phyloP scores from a whole-genome alignment of 768 basidiomycete genomes.

The Flagelloscypha sp. region DNA sequence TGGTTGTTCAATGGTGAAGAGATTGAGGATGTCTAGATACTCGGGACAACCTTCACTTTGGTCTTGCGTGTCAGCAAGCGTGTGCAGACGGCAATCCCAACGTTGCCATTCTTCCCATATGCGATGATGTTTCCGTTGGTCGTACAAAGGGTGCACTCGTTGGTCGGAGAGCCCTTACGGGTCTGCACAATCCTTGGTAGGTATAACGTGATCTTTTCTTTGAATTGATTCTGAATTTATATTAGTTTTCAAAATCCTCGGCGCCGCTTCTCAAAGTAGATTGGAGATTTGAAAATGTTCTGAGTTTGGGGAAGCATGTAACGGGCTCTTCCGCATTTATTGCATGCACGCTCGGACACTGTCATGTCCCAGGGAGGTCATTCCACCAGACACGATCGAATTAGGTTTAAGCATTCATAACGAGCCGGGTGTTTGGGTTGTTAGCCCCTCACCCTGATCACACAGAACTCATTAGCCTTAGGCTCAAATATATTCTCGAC shows the following conservation, averaged over 20 bases:
- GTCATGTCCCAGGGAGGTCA: slow-evolving; percentile 42
- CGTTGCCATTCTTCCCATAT: slow-evolving; percentile 41
- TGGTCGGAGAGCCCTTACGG: slow-evolving; percentile 41
- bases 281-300: slow-evolving; percentile 24
- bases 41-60: slow-evolving; percentile 1
- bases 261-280: slow-evolving; percentile 38
- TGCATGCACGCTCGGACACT: slow-evolving; percentile 43
- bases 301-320: slow-evolving; percentile 25
- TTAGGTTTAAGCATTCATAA: slow-evolving; percentile 51
- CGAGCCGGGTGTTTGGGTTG: slow-evolving; percentile 32
- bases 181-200: no score
- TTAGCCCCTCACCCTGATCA: slow-evolving; percentile 8
- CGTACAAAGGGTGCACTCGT: slow-evolving; percentile 23
- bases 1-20: background rate
- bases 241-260: slow-evolving; percentile 54
- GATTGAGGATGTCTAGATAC: slow-evolving; percentile 1
- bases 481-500: slow-evolving; percentile 19
- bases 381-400: slow-evolving; percentile 28
- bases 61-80: slow-evolving; percentile 33
- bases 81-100: slow-evolving; percentile 24
- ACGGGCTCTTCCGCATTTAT: slow-evolving; percentile 25
- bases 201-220: no score
- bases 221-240: no score
- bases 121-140: slow-evolving; percentile 43
- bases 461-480: slow-evolving; percentile 20